Percentiles rank a stretch among this genome's conserved stretches.
Conservation (phyloP, 768 basidiomycete species). For the Suillus hirtellus region DNA sequence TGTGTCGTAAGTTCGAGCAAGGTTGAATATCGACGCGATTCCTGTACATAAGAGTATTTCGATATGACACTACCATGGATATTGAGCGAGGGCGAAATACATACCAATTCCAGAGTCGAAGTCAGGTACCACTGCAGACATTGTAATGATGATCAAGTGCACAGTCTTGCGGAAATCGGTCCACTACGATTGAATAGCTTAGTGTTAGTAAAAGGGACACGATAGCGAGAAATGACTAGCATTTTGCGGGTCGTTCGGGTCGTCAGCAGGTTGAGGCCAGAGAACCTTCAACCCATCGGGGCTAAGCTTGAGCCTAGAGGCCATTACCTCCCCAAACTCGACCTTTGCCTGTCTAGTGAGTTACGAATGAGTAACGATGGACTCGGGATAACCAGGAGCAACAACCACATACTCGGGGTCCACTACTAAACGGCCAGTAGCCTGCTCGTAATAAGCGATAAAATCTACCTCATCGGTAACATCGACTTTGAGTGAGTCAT, state of each 20-base stretch:
- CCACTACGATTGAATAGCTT: slow-evolving; percentile 39
- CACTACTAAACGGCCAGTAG: slow-evolving; percentile 59
- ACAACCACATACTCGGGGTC: slow-evolving; percentile 52
- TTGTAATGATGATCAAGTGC: slow-evolving; percentile 48
- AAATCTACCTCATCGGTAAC: slow-evolving; percentile 33
- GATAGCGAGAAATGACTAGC: slow-evolving; percentile 28
- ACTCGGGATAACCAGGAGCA: no score
- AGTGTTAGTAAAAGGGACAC: neutral
- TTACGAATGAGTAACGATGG: neutral
- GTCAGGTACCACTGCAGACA: slow-evolving; percentile 56
- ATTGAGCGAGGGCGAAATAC: slow-evolving; percentile 3
- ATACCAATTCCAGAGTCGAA: slow-evolving; percentile 53
- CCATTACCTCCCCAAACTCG: slow-evolving; percentile 50
- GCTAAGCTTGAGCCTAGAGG: slow-evolving; percentile 47
- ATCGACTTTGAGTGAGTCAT: neutral
- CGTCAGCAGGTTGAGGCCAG: slow-evolving; percentile 55
- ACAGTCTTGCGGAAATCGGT: slow-evolving; percentile 42
- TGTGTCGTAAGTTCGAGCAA: slow-evolving; percentile 46
- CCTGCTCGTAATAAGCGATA: slow-evolving; percentile 48
- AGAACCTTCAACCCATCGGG: slow-evolving; percentile 47
- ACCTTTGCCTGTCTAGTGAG: slow-evolving; percentile 42
- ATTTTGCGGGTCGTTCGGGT: slow-evolving; percentile 55
- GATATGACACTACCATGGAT: neutral
- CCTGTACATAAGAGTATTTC: slow-evolving; percentile 27
- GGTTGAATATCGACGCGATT: slow-evolving; percentile 51